phyloP scores from a whole-genome alignment of 2,329 filamentous ascomycete species.

The Arachnomyces sp. region DNA sequence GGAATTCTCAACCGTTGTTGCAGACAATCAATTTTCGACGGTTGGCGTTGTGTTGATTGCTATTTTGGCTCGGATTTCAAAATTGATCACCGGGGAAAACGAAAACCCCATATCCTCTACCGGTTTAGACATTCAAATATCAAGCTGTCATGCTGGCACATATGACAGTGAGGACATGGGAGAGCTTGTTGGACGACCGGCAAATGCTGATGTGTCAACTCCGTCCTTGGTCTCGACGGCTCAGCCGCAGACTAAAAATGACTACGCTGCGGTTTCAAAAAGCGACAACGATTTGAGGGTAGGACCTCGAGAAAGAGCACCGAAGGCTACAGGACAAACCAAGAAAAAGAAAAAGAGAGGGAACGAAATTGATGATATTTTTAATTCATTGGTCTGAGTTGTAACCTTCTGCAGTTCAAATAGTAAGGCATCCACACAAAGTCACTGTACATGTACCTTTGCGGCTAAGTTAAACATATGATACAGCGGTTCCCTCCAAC shows the following conservation, averaged over 20 bases:
- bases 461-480: no score
- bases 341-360: conserved; percentile 52
- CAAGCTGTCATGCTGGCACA: neutral
- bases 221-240: neutral
- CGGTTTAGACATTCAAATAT: neutral
- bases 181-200: conserved; percentile 5
- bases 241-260: neutral
- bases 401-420: no score
- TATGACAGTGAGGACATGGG: conserved; percentile 9
- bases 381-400: conserved; percentile 26
- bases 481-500: no score
- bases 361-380: conserved; percentile 68
- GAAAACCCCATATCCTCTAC: no score
- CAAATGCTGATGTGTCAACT: neutral
- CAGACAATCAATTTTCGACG: conserved; percentile 64
- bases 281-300: conserved; percentile 6
- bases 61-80: conserved; percentile 53
- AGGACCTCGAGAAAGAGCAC: conserved; percentile 9
- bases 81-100: conserved; percentile 17
- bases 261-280: neutral
- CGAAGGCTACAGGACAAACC: conserved; percentile 35
- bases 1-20: conserved; percentile 60
- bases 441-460: no score
- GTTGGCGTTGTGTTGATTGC: conserved; percentile 64
- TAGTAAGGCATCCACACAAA: no score